phyloP scores from a whole-genome alignment of 2,329 filamentous ascomycete species.

The Colletotrichum sp. region DNA sequence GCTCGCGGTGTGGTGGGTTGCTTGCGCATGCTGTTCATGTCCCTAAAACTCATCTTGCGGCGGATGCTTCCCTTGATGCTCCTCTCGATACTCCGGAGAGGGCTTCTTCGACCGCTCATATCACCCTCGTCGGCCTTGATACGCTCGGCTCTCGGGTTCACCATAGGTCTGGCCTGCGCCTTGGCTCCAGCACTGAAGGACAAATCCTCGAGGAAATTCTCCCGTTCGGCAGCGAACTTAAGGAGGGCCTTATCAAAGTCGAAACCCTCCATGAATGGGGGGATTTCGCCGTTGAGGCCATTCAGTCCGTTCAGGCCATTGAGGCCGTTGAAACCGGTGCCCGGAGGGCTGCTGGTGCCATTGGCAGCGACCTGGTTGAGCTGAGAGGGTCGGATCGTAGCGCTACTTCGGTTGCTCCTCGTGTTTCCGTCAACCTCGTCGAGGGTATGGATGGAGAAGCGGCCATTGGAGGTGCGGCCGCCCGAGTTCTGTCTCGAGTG shows the following conservation, averaged over 20 bases:
- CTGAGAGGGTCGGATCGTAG: constrained; percentile 61
- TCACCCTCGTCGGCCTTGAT: constrained; percentile 76
- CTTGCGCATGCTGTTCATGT: constrained; percentile 94
- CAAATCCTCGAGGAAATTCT: constrained; percentile 91
- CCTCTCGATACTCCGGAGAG: constrained; percentile 63
- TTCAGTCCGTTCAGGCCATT: constrained; percentile 34
- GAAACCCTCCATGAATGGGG: constrained; percentile 52
- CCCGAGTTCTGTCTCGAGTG: constrained; percentile 68
- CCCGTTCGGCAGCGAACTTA: constrained; percentile 95
- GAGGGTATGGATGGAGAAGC: constrained; percentile 58
- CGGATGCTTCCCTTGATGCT: constrained; percentile 84
- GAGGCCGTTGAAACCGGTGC: constrained; percentile 27
- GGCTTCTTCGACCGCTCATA: constrained; percentile 56
- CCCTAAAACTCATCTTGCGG: constrained; percentile 88
- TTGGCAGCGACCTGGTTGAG: constrained; percentile 21
- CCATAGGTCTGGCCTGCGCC: constrained; percentile 72
- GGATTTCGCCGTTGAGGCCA: constrained; percentile 11
- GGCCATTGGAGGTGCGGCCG: constrained; percentile 61
- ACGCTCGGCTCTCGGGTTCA: constrained; percentile 81
- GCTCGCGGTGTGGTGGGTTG: constrained; percentile 66
- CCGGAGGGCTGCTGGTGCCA: constrained; percentile 16
- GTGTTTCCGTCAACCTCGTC: constrained; percentile 65
- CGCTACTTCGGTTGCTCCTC: constrained; percentile 69
- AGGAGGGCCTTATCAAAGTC: constrained; percentile 93
- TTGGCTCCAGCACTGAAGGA: constrained; percentile 87